Evolutionary conservation across 148 eudicot genomes (phyloP).

Genomic region (Diospyros lotus): DNA sequence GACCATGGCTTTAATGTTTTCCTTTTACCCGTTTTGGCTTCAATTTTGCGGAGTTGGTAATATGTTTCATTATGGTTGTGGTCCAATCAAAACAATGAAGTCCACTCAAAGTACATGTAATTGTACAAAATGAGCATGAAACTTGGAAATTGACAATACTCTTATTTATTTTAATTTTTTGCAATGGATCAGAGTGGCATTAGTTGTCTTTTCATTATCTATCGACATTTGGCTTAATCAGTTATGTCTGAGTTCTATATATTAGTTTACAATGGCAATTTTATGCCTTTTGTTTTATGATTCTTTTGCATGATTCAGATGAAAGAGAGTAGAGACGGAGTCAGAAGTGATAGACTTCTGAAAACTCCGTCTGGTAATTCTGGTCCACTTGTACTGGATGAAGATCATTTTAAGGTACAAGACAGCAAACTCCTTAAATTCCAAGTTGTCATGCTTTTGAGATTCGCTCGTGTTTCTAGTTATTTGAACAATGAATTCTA

Average conservation of each 20-base stretch:
- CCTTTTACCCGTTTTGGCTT: no score
- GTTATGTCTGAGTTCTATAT: neutral
- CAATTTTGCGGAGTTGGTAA: neutral
- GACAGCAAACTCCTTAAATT: neutral
- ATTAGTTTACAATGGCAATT: neutral
- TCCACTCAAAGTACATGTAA: neutral
- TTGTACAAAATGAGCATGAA: neutral
- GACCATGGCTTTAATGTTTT: no score
- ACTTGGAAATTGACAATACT: neutral
- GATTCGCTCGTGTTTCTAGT: neutral
- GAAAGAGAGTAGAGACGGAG: constrained; percentile 38
- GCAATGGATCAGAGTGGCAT: neutral
- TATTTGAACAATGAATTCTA: constrained; percentile 1
- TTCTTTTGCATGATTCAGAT: constrained; percentile 17
- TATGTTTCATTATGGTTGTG: neutral
- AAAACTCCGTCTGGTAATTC: constrained; percentile 41
- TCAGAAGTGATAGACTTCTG: constrained; percentile 21
- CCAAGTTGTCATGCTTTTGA: neutral
- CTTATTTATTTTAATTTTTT: neutral
- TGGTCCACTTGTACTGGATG: constrained; percentile 63
- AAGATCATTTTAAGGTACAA: constrained; percentile 91
- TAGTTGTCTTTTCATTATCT: neutral
- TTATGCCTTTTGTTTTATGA: neutral
- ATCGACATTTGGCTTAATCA: neutral
- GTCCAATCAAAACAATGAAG: neutral